phyloP scores from a whole-genome alignment of 768 basidiomycete genomes.

The Dendrothele bispora region DNA sequence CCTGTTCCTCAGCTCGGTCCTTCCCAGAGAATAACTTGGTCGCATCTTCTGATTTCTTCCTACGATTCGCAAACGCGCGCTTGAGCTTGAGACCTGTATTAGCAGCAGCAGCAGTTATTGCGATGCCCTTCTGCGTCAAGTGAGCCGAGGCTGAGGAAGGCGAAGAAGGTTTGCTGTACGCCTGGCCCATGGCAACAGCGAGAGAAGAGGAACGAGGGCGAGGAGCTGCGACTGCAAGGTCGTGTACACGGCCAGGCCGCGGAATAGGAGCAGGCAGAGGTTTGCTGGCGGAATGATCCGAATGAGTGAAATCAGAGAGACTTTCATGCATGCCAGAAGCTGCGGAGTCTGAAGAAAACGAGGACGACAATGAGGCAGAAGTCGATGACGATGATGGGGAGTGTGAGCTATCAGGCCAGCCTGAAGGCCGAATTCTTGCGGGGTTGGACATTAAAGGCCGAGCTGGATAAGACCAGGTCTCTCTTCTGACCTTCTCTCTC shows the following conservation, averaged over 20 bases:
- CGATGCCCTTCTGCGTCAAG: slow-evolving; percentile 31
- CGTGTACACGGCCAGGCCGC: slow-evolving; percentile 23
- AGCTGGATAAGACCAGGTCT: slow-evolving; percentile 2
- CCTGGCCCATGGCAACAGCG: slow-evolving; percentile 39
- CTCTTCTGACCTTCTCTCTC: too few relatives aligned
- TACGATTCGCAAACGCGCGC: slow-evolving; percentile 55
- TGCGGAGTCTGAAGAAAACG: slow-evolving; percentile 41
- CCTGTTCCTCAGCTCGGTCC: slow-evolving; percentile 15
- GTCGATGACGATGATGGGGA: slow-evolving; percentile 39
- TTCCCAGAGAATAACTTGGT: slow-evolving; percentile 21
- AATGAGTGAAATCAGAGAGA: slow-evolving; percentile 39
- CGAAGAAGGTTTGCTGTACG: slow-evolving; percentile 25
- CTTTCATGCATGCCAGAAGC: slow-evolving; percentile 38
- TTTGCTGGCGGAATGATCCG: slow-evolving; percentile 39
- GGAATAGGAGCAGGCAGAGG: slow-evolving; percentile 26
- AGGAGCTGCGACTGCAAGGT: slow-evolving; percentile 22
- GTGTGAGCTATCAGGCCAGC: slow-evolving; percentile 29
- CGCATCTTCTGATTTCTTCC: slow-evolving; percentile 58
- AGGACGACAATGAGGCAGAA: slow-evolving; percentile 40
- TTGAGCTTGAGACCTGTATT: slow-evolving; percentile 47
- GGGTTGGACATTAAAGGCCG: slow-evolving; percentile 4
- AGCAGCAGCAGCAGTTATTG: slow-evolving; percentile 36
- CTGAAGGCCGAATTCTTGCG: slow-evolving; percentile 3
- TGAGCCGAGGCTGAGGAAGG: slow-evolving; percentile 16
- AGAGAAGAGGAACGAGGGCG: slow-evolving; percentile 29